A percentile compares a stretch with the other conserved stretches of the same genome.
phyloP scores from a whole-genome alignment of 140 eudicot genomes.

The Stevia rebaudiana region DNA sequence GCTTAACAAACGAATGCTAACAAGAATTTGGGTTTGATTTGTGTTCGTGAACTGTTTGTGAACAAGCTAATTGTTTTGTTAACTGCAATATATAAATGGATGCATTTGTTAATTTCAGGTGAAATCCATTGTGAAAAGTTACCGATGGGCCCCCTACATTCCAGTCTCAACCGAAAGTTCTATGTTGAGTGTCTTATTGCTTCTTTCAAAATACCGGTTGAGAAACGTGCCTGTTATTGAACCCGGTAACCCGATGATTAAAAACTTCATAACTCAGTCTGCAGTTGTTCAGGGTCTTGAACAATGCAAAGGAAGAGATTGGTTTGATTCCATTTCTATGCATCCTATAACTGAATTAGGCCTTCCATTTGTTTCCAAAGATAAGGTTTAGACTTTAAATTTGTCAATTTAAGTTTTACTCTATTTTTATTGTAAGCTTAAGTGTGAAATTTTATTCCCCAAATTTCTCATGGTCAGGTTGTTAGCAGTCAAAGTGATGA shows the following conservation, averaged over 20 bases:
- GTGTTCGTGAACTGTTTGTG: too few relatives aligned
- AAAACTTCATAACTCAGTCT: constrained; percentile 86
- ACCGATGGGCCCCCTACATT: constrained; percentile 77
- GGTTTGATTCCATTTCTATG: constrained; percentile 73
- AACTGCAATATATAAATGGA: background rate
- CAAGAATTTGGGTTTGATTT: too few relatives aligned
- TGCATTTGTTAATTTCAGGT: constrained; percentile 45
- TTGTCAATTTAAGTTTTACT: background rate
- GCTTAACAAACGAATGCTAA: too few relatives aligned
- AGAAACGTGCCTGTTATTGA: constrained; percentile 89
- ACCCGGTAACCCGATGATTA: constrained; percentile 49
- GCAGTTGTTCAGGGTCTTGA: constrained; percentile 80
- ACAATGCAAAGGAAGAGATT: constrained; percentile 80
- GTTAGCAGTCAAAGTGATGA: constrained; percentile 50
- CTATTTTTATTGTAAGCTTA: background rate
- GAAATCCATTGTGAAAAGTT: constrained; percentile 62
- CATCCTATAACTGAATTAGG: constrained; percentile 76
- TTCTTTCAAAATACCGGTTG: constrained; percentile 78
- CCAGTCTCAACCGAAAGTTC: constrained; percentile 78
- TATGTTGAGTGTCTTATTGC: constrained; percentile 72
- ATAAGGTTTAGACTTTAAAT: constrained; percentile 37
- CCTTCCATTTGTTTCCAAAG: constrained; percentile 72
- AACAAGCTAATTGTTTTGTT: background rate
- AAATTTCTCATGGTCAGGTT: constrained; percentile 37
- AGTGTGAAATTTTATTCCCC: background rate